These are phyloP conservation scores for Stephania japonica DNA, from an alignment of 164 flowering plant species.

Conservation along the genomic window DNA sequence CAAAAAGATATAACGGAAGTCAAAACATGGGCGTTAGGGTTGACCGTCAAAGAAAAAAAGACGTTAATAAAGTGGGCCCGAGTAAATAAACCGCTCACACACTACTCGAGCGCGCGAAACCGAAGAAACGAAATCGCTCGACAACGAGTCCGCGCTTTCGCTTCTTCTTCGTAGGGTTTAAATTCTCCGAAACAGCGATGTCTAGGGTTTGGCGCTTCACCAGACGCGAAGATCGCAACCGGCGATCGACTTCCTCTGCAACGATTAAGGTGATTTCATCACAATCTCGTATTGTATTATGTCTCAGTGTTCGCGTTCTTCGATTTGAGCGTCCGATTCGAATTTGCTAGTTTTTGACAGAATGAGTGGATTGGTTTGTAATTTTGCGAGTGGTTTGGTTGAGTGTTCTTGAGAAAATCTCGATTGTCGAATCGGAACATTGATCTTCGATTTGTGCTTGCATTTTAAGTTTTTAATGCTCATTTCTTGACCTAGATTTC, in stretches of 20 bases:
- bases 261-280: constrained; percentile 34
- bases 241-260: constrained; percentile 52
- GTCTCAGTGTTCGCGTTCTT: not conserved
- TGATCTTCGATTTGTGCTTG: not conserved
- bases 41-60: not conserved
- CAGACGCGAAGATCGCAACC: constrained; percentile 39
- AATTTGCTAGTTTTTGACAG: not conserved
- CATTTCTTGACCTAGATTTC: not conserved
- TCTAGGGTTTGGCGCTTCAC: not conserved
- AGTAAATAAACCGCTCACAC: too few relatives aligned
- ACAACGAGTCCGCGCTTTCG: not conserved
- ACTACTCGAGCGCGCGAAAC: too few relatives aligned
- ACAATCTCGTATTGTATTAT: not conserved
- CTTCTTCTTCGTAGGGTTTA: constrained; percentile 3
- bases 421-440: not conserved
- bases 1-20: not conserved
- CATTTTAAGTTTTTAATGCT: not conserved
- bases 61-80: not conserved
- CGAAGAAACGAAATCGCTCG: not conserved
- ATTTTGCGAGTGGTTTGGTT: not conserved
- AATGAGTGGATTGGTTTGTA: not conserved
- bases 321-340: not conserved
- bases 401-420: not conserved
- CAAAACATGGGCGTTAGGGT: not conserved
- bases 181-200: not conserved